These are phyloP conservation scores for Helichrysum umbraculigerum DNA, from an alignment of 129 eudicot species.

Conservation along the genomic window DNA sequence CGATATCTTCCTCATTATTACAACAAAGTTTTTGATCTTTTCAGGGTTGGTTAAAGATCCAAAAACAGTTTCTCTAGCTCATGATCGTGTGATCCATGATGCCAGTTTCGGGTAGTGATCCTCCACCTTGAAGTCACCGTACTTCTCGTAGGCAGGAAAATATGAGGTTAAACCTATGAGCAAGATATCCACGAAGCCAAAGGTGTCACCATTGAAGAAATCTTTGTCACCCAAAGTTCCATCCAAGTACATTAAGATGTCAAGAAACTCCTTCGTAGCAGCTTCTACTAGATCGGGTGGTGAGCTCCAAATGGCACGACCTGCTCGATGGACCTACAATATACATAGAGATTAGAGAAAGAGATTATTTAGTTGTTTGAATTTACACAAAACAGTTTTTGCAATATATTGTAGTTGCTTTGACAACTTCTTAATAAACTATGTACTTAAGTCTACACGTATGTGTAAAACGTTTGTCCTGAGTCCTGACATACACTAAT, in stretches of 20 bases:
- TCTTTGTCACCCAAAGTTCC: slow-evolving; percentile 64
- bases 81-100: slow-evolving; percentile 60
- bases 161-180: slow-evolving; percentile 53
- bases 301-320: slow-evolving; percentile 58
- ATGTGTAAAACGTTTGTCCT: no score
- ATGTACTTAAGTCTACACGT: background rate
- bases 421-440: no score
- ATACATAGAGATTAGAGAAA: background rate
- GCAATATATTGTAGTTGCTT: background rate
- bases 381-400: background rate
- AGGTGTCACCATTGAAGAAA: slow-evolving; percentile 55
- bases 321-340: slow-evolving; percentile 53
- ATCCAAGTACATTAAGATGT: slow-evolving; percentile 52
- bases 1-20: slow-evolving; percentile 49
- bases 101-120: slow-evolving; percentile 55
- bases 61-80: slow-evolving; percentile 38
- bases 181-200: slow-evolving; percentile 65
- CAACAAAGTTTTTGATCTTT: background rate
- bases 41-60: background rate
- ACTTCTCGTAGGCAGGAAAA: slow-evolving; percentile 64
- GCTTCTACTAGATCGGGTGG: slow-evolving; percentile 47
- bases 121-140: slow-evolving; percentile 66
- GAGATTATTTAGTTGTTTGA: background rate
- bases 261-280: slow-evolving; percentile 63
- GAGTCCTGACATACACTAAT: no score